phyloP scores from a whole-genome alignment of 768 basidiomycete species.

The Boletus edulis region DNA sequence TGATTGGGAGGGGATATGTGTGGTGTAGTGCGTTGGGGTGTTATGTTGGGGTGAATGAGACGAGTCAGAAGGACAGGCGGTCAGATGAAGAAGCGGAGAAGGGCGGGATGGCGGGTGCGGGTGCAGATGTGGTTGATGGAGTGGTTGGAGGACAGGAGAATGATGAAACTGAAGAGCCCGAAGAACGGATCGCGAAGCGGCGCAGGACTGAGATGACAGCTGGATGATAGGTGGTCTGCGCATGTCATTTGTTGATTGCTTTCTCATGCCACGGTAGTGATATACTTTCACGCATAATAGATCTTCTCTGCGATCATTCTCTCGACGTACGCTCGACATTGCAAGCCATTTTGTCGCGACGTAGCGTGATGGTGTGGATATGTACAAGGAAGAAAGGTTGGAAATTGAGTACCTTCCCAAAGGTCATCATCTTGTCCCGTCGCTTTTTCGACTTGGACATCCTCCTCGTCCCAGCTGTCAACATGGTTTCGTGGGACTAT shows the following conservation, averaged over 20 bases:
- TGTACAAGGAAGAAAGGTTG: too few relatives aligned
- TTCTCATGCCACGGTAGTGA: not conserved
- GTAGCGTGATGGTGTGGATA: too few relatives aligned
- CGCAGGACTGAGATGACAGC: constrained; percentile 7
- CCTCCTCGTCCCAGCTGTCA: too few relatives aligned
- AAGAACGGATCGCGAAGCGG: constrained; percentile 14
- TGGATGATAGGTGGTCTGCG: not conserved
- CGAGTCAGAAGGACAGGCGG: not conserved
- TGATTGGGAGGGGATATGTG: constrained; percentile 66
- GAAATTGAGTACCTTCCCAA: too few relatives aligned
- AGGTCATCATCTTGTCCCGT: too few relatives aligned
- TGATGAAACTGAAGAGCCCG: not conserved
- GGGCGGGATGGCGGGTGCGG: not conserved
- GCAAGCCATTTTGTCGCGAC: too few relatives aligned
- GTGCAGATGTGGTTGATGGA: not conserved
- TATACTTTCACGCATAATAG: too few relatives aligned
- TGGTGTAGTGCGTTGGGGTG: constrained; percentile 54
- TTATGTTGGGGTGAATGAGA: constrained; percentile 30
- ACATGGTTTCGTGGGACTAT: too few relatives aligned
- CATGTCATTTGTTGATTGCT: not conserved
- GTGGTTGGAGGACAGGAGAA: not conserved
- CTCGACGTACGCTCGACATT: too few relatives aligned
- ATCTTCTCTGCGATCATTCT: too few relatives aligned
- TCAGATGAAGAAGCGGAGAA: not conserved
- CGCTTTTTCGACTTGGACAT: too few relatives aligned